These are phyloP conservation scores for Trichophyton equinum DNA, from an alignment of 2,329 filamentous ascomycete species.

Conservation along the genomic window DNA sequence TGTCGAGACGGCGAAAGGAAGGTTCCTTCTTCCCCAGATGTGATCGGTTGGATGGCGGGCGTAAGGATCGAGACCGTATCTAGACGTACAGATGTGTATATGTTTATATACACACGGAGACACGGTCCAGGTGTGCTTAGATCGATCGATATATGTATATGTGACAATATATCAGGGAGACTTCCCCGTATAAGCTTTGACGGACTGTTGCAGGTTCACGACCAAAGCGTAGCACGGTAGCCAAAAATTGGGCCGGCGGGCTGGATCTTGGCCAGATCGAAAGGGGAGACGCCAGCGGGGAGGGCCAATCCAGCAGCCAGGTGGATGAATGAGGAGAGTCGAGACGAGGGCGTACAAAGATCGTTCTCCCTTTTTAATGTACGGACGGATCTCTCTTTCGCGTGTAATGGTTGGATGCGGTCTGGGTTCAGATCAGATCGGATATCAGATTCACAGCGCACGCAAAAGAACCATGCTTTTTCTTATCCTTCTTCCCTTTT, in stretches of 20 bases:
- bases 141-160: not conserved
- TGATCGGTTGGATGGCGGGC: not conserved
- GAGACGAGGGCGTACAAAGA: constrained; percentile 1
- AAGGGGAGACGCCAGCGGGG: not conserved
- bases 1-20: not conserved
- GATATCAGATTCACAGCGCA: constrained; percentile 2
- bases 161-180: not conserved
- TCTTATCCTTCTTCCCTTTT: not conserved
- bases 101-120: not conserved
- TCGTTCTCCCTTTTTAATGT: not conserved
- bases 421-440: constrained; percentile 3
- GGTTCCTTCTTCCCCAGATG: not conserved
- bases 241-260: constrained; percentile 1
- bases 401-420: constrained; percentile 1
- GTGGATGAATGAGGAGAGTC: not conserved
- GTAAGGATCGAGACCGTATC: not conserved
- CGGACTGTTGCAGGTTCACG: not conserved
- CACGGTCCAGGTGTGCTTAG: too few relatives aligned
- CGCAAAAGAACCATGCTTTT: not conserved
- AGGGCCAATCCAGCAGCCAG: not conserved
- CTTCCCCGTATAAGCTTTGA: not conserved
- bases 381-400: constrained; percentile 2
- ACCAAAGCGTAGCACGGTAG: constrained; percentile 3
- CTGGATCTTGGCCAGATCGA: constrained; percentile 3
- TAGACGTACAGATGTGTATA: not conserved